phyloP scores from a whole-genome alignment of 2,329 filamentous ascomycete species.

The Phaeoacremonium minimum region DNA sequence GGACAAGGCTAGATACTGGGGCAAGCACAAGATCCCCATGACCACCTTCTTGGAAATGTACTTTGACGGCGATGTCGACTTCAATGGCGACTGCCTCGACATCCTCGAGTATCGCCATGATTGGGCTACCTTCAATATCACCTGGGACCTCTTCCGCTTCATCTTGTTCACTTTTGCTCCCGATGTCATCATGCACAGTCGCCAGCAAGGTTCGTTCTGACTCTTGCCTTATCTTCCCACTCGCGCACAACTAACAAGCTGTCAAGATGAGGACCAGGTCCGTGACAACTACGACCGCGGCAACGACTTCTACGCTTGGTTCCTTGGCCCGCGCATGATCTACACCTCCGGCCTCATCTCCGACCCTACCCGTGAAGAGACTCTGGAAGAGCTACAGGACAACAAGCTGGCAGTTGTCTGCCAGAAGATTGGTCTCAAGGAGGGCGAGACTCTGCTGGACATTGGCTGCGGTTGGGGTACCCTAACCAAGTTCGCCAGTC shows the following conservation, averaged over 20 bases:
- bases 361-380: constrained; percentile 81
- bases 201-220: constrained; percentile 68
- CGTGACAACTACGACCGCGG: constrained; percentile 96
- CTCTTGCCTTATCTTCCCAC: not conserved
- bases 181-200: constrained; percentile 87
- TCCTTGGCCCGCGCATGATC: constrained; percentile 96
- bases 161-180: constrained; percentile 84
- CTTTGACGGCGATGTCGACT: constrained; percentile 89
- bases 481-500: constrained; percentile 84
- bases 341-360: constrained; percentile 94
- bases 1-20: constrained; percentile 63
- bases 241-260: not conserved
- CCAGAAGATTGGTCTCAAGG: constrained; percentile 85
- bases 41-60: constrained; percentile 98
- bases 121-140: constrained; percentile 94
- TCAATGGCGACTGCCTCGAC: constrained; percentile 90
- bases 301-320: constrained; percentile 98
- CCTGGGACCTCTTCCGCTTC: constrained; percentile 76
- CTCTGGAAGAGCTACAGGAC: constrained; percentile 91
- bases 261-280: constrained; percentile 90
- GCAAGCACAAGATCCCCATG: constrained; percentile 77
- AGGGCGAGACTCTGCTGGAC: constrained; percentile 80
- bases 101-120: constrained; percentile 91
- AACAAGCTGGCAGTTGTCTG: constrained; percentile 95
- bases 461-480: constrained; percentile 98